Base-by-base conservation (phyloP, 345 rosid genomes). In the Melaleuca quinquenervia region DNA sequence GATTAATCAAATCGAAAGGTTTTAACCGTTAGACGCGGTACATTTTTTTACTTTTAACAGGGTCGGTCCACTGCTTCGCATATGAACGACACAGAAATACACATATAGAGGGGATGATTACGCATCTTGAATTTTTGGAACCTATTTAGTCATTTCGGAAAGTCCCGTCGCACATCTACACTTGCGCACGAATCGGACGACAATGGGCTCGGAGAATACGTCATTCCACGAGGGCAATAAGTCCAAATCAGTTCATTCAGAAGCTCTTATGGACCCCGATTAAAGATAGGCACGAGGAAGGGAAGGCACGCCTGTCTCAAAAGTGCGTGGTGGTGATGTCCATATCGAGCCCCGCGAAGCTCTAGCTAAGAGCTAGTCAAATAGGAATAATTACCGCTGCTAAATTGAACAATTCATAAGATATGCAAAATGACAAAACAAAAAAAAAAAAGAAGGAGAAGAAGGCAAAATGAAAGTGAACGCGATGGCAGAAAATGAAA, bases 51-150 rank as follows among this genome's bases (percentile, higher is more conserved):
- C 18, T 27, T 7, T 62, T 15, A 29, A 29, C 15, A 7, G 21
- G 21, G 6, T 29, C 6, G 21, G 6, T 29, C 6, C 1, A 29
- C 3, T 13, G 6, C 70, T 58, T n/a, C 3, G 36, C 5, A 13
- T 13, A n/a, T n/a, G 3, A n/a, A 0, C 14, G 9, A 62, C 75
- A 14, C 0, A 5, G n/a, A 0, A 3, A 15, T 29, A 6, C 75
- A 29, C 14, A 41, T 3, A 14, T 3, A 6, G 5, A 6, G 52
- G 41, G 9, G 75, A 27, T 14, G 44, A 62, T 36, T 29, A 14
- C 20, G 18, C 21, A 62, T 15, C 14, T 62, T 62, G 7, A 7
- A 29, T 7, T 29, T 58, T 62, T 6, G 41, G 4, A 41, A 1
- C 29, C 44, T 62, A 1, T 62, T 0, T 14, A 5, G 14, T 29